Base-by-base conservation (phyloP, 306 rosid genomes). In the Trifolium pratense region DNA sequence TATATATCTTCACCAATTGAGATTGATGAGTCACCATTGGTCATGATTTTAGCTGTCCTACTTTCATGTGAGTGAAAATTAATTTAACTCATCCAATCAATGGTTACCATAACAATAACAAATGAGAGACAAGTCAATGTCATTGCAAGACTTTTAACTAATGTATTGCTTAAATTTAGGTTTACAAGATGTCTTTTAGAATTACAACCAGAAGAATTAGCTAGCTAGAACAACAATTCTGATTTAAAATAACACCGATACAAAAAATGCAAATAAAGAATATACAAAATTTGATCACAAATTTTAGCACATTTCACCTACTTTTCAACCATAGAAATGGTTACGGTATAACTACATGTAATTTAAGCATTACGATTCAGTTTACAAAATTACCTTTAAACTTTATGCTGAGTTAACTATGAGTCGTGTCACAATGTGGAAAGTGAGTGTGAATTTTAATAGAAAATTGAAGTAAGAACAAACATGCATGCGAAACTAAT, bases 41-140 rank as follows among this genome's bases (percentile, higher is more conserved):
- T 31, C 77, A 76, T 81, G 64, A 81, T 81, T 67, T 71, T n/a
- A 37, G 53, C 7, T 58, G 48, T 55, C 76, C 43, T 46, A 52
- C 53, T 60, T 77, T 67, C 69, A 51, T 73, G 73, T 73, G 79
- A 77, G 73, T 53, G 64, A 46, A 81, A 68, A 43, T 23, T 58
- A 60, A 32, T 53, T 42, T 59, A 52, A 23, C 70, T 60, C 45
- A 40, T 57, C 46, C 7, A 56, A 73, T 66, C 64, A 42, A 13
- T 66, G 74, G 78, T 66, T 64, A 72, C 32, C 65, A 20, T 26
- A 25, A 57, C 56, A 46, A 20, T 26, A 25, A 57, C 56, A 46
- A 51, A 66, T 34, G 64, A 26, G 11, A 58, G 58, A 66, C 46
- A 58, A 66, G 31, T 53, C 39, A 18, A 29, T 29, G 32, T 29